Conservation (phyloP, 192 early-diverging fungal genomes). For the Chytriomyces confervae region DNA sequence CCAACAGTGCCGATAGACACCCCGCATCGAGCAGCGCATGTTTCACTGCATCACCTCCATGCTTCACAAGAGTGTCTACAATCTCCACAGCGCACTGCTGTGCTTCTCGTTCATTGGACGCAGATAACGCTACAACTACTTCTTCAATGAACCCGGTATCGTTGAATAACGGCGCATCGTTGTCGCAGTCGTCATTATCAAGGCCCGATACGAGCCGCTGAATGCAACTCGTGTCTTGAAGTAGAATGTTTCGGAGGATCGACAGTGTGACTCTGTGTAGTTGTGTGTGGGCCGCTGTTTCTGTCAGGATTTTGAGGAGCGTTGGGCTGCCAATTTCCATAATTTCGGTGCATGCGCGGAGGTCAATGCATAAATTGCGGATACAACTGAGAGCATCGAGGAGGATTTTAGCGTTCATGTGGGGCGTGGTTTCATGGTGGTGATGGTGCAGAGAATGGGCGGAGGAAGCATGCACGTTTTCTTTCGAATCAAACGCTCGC, state of each 20-base stretch:
- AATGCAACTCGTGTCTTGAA: constrained; percentile 10
- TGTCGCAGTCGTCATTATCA: neutral
- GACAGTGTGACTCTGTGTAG: constrained; percentile 10
- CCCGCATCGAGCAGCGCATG: constrained; percentile 22
- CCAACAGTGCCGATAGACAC: constrained; percentile 22
- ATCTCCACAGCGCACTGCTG: constrained; percentile 35
- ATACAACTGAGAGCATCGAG: constrained; percentile 15
- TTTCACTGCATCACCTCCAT: constrained; percentile 1
- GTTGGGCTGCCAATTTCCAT: neutral
- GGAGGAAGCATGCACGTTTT: neutral
- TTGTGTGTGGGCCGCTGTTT: neutral
- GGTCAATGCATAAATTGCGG: constrained; percentile 30
- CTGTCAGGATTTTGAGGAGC: constrained; percentile 3
- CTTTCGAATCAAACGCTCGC: neutral
- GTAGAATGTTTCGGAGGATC: constrained; percentile 20
- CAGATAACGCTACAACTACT: constrained; percentile 18
- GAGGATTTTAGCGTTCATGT: neutral
- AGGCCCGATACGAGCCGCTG: neutral
- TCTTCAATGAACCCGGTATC: constrained; percentile 24
- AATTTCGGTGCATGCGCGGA: constrained; percentile 7
- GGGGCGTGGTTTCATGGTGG: neutral
- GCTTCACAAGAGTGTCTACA: constrained; percentile 1
- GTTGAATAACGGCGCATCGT: neutral
- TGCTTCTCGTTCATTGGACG: neutral
- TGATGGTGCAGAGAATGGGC: neutral